Percentiles rank a stretch among this genome's conserved stretches.
Conservation (phyloP, 2,329 filamentous ascomycete species). For the Elsinoe ampelina region DNA sequence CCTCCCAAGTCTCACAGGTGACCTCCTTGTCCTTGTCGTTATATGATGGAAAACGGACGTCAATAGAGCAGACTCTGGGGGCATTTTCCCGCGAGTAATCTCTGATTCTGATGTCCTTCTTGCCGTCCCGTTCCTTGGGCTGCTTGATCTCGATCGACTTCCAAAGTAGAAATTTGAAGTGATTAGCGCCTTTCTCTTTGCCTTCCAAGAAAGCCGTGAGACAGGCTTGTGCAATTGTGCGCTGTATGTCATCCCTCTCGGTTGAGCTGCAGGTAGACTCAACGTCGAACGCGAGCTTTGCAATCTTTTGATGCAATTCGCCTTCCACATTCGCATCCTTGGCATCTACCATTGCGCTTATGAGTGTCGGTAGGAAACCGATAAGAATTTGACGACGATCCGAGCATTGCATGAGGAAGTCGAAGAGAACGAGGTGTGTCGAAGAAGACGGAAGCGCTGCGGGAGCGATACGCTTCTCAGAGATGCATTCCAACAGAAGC, state of each 20-base stretch:
- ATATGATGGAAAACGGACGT: too few relatives aligned
- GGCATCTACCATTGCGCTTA: neutral
- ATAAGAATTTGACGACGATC: neutral
- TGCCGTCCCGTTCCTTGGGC: too few relatives aligned
- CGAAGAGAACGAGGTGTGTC: neutral
- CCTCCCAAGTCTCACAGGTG: neutral
- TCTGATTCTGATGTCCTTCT: too few relatives aligned
- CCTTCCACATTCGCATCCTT: neutral
- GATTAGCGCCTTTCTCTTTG: neutral
- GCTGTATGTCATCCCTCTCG: too few relatives aligned
- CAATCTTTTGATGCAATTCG: neutral
- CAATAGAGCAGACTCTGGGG: too few relatives aligned
- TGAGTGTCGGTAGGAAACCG: neutral
- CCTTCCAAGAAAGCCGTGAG: neutral
- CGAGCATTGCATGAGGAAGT: neutral
- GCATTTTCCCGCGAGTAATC: too few relatives aligned
- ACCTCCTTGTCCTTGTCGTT: too few relatives aligned
- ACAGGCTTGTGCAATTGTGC: neutral
- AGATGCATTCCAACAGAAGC: neutral
- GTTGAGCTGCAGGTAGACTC: too few relatives aligned
- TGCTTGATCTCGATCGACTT: too few relatives aligned
- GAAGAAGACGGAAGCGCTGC: neutral
- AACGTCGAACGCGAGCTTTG: too few relatives aligned
- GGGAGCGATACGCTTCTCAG: neutral
- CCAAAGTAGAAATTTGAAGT: too few relatives aligned